Evolutionary conservation across 2,329 filamentous ascomycete species (phyloP).

Genomic region (Cercospora sesami): DNA sequence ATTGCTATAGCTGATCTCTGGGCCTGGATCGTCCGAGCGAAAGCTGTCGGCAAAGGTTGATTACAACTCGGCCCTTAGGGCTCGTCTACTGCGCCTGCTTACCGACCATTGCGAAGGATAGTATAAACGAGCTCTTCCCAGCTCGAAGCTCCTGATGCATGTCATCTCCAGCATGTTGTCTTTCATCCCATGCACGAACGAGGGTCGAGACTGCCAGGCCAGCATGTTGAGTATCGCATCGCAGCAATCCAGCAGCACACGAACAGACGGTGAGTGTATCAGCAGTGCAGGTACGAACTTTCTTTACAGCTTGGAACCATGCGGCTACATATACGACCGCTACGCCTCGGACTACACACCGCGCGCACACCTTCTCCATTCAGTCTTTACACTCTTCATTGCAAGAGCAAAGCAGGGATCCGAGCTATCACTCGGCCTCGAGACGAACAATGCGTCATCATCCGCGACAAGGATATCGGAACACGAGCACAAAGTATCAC

Average conservation of each 20-base stretch:
- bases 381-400: neutral
- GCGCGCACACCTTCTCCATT: neutral
- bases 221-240: neutral
- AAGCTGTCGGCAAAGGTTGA: neutral
- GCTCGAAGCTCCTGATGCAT: neutral
- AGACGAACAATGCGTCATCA: neutral
- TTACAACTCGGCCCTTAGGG: neutral
- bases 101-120: neutral
- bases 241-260: neutral
- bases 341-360: neutral
- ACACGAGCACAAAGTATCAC: neutral
- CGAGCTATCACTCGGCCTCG: neutral
- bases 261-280: neutral
- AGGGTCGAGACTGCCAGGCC: neutral
- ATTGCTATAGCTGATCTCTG: neutral
- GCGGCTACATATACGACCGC: neutral
- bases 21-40: neutral
- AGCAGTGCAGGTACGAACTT: neutral
- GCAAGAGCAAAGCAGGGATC: neutral
- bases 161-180: neutral
- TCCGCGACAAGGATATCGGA: neutral
- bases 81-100: neutral
- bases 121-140: neutral
- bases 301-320: neutral
- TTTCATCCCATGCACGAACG: neutral